Percentiles rank a stretch among this genome's conserved stretches.
These are phyloP conservation scores for Sporobolomyces phaffii DNA, from an alignment of 768 basidiomycete genomes.

Conservation along the genomic window DNA sequence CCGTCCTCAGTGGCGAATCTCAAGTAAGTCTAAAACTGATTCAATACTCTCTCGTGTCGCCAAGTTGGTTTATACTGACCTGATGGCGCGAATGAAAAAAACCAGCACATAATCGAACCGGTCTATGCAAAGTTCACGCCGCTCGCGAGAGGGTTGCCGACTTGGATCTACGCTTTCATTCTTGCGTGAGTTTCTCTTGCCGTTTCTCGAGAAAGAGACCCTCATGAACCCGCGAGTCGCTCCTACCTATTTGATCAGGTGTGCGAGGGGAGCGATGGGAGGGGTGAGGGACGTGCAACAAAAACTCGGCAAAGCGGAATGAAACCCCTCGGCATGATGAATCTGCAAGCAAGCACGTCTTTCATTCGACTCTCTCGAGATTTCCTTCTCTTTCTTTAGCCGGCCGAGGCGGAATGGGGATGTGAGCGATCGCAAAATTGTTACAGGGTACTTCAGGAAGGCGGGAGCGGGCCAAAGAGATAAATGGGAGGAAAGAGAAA, in stretches of 20 bases:
- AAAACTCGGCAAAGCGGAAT: constrained; percentile 3
- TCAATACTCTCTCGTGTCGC: constrained; percentile 54
- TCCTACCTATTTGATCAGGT: too few species aligned
- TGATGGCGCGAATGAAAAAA: constrained; percentile 48
- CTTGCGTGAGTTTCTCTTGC: constrained; percentile 3
- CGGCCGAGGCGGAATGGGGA: too few species aligned
- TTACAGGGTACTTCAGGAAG: too few species aligned
- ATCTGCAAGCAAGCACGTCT: neutral
- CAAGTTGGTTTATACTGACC: constrained; percentile 31
- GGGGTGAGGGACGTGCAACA: constrained; percentile 8
- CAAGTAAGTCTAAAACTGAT: constrained; percentile 32
- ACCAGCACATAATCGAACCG: constrained; percentile 73
- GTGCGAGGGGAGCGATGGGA: constrained; percentile 5
- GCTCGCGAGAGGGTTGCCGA: constrained; percentile 30
- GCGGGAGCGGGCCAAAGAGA: too few species aligned
- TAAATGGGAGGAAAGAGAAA: too few species aligned
- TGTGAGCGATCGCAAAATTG: too few species aligned
- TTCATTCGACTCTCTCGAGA: too few species aligned
- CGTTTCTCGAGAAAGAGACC: neutral
- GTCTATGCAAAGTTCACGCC: constrained; percentile 54
- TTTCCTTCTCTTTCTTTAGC: too few species aligned
- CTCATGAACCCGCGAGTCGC: too few species aligned
- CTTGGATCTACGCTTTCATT: constrained; percentile 29
- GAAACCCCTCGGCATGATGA: neutral
- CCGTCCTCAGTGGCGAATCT: constrained; percentile 28